Evolutionary conservation across 2,329 filamentous ascomycete genomes (phyloP), one percentile per base, ranked within the genome.

Genomic region (Cadophora luteo-olivacea): DNA sequence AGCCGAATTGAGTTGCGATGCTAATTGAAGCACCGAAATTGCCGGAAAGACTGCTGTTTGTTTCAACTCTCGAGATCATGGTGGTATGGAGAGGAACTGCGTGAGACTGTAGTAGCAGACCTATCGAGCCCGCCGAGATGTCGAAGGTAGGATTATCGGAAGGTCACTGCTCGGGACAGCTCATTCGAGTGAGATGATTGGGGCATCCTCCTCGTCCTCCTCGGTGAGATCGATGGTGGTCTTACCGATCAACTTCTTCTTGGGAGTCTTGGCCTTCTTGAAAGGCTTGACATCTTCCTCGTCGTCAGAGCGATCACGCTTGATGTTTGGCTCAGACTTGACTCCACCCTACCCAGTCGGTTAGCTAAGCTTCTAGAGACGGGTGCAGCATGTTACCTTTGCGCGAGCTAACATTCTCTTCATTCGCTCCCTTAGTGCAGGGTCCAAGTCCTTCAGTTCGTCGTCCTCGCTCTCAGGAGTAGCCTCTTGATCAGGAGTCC

Each of bases 181-280:
- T 41, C 64, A 64, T 16, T 68, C 62, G 2, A 64, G 41, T 19
- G 29, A 8, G 24, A 60, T 25, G 51, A 48, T 45, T 25, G 32
- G 48, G 9, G 45, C 52, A 3, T 45, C 41, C 14, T 68, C 66
- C 16, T 41, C 41, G 58, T 65, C 65, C 32, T 51, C 58, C 32
- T 67, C 68, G 1, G 71, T 73, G 19, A 73, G 55, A 64, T 72
- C 70, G 25, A 70, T 68, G 1, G 64, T 69, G 0, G 64, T 29
- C 49, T 71, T 71, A 19, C 66, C 66, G 4, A 51, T 32, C 29
- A 62, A 36, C 63, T 68, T 71, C 33, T 45, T 64, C 54, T 52
- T 58, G 4, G 51, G 1, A 16, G 4, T 11, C 54, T 45, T 65
- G 24, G 38, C 14, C 48, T 65, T 58, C 38, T 58, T 65, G 24